Evolutionary conservation across 2,329 filamentous ascomycete species (phyloP).

Genomic region (Botrytis medusae): DNA sequence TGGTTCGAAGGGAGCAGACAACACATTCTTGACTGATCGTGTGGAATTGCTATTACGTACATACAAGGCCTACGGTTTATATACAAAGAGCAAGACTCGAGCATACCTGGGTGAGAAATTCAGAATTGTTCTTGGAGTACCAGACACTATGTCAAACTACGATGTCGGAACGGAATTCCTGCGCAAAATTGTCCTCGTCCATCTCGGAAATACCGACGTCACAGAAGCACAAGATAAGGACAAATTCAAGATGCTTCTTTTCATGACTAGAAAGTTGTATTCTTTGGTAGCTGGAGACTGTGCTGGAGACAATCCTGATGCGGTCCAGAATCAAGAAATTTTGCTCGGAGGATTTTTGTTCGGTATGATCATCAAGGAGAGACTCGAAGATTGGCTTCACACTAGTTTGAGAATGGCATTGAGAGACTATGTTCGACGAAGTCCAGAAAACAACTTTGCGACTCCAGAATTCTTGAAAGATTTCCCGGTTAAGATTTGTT

Average conservation of each 20-base stretch:
- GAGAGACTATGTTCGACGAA: slow-evolving; percentile 56
- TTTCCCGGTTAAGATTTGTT: slow-evolving; percentile 75
- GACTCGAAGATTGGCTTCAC: slow-evolving; percentile 81
- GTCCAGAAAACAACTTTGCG: slow-evolving; percentile 68
- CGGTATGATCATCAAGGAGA: slow-evolving; percentile 93
- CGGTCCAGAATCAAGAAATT: slow-evolving; percentile 93
- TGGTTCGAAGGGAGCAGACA: slow-evolving; percentile 73
- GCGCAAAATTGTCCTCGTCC: slow-evolving; percentile 84
- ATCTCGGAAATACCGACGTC: slow-evolving; percentile 83
- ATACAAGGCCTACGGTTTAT: slow-evolving; percentile 86
- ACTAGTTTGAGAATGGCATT: slow-evolving; percentile 52
- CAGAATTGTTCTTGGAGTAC: slow-evolving; percentile 79
- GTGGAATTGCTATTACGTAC: slow-evolving; percentile 89
- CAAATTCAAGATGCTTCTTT: slow-evolving; percentile 90
- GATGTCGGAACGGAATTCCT: slow-evolving; percentile 91
- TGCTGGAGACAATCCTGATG: slow-evolving; percentile 91
- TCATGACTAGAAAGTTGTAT: slow-evolving; percentile 97
- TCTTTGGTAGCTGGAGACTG: slow-evolving; percentile 90
- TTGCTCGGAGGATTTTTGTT: slow-evolving; percentile 91
- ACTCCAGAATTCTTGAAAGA: slow-evolving; percentile 76
- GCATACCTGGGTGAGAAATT: slow-evolving; percentile 91
- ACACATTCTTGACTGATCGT: slow-evolving; percentile 92
- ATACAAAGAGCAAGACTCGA: slow-evolving; percentile 77
- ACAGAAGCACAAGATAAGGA: slow-evolving; percentile 81
- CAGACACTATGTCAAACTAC: slow-evolving; percentile 80